A percentile compares a stretch with the other conserved stretches of the same genome.
These are phyloP conservation scores for Acidiella bohemica DNA, from an alignment of 495 filamentous ascomycete genomes.

Conservation along the genomic window DNA sequence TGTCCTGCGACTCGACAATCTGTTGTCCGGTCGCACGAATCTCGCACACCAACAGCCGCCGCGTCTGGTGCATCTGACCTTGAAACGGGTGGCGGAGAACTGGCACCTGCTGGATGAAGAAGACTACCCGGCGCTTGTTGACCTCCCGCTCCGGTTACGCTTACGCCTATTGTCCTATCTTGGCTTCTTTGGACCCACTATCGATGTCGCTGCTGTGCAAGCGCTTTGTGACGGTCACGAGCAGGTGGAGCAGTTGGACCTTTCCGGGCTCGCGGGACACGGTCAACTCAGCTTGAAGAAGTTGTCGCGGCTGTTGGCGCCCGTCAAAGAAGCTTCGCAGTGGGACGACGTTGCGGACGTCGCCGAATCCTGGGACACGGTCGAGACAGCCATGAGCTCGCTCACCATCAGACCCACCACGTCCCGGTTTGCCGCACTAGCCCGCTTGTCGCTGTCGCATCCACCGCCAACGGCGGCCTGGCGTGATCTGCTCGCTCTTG, in stretches of 20 bases:
- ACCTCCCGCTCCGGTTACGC: conserved; percentile 12
- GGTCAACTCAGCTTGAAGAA: conserved; percentile 8
- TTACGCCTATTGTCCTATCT: conserved; percentile 15
- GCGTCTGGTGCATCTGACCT: conserved; percentile 7
- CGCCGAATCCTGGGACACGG: conserved; percentile 14
- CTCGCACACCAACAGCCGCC: not conserved
- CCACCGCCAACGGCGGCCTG: conserved; percentile 13
- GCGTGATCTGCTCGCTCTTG: conserved; percentile 12
- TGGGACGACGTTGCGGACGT: not conserved
- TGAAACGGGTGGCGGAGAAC: conserved; percentile 15
- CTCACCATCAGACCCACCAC: not conserved
- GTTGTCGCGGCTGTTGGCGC: conserved; percentile 5
- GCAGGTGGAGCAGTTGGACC: conserved; percentile 7
- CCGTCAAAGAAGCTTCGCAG: not conserved
- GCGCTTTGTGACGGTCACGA: conserved; percentile 8
- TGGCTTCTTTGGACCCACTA: conserved; percentile 6
- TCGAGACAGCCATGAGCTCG: not conserved
- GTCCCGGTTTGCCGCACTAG: conserved; percentile 9
- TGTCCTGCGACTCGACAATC: conserved; percentile 4
- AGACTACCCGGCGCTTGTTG: conserved; percentile 12
- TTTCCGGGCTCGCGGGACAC: conserved; percentile 15
- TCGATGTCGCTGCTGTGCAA: conserved; percentile 4
- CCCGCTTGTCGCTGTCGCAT: conserved; percentile 15
- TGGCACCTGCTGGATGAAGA: conserved; percentile 16
- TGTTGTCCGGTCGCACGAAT: not conserved